phyloP scores from a whole-genome alignment of 441 rosid genomes.

The Adansonia rubrostipa region DNA sequence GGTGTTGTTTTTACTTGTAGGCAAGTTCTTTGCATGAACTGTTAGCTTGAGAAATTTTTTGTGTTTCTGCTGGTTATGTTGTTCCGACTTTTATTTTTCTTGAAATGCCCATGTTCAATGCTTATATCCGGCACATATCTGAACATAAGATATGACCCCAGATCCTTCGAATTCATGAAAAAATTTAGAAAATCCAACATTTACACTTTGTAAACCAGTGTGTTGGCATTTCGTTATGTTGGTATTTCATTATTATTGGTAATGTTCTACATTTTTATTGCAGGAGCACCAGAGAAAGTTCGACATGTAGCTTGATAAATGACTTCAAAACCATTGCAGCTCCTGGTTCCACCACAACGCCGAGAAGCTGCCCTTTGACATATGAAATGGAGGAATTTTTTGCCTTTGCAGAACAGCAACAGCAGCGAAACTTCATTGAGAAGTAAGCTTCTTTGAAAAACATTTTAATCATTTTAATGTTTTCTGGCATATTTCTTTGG shows the following conservation, averaged over 20 bases:
- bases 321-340: slow-evolving; percentile 36
- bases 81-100: too few species aligned
- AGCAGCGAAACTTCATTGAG: slow-evolving; percentile 51
- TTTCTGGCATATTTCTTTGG: too few species aligned
- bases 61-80: too few species aligned
- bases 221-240: too few species aligned
- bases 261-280: background rate
- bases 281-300: slow-evolving; percentile 63
- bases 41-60: background rate
- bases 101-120: too few species aligned
- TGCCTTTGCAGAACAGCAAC: slow-evolving; percentile 57
- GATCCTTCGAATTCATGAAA: too few species aligned
- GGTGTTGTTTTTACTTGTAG: background rate
- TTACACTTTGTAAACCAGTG: too few species aligned
- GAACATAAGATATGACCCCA: too few species aligned
- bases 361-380: slow-evolving; percentile 26
- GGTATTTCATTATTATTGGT: too few species aligned
- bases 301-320: slow-evolving; percentile 56
- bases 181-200: too few species aligned
- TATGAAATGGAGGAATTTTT: slow-evolving; percentile 59
- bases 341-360: slow-evolving; percentile 56
- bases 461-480: background rate
- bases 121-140: too few species aligned
- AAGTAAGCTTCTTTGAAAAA: slow-evolving; percentile 43
- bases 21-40: too few species aligned